Evolutionary conservation across 139 green algal genomes (phyloP), one percentile per base, ranked within the genome.

Genomic region (Chlamydomonas sphaeroides): DNA sequence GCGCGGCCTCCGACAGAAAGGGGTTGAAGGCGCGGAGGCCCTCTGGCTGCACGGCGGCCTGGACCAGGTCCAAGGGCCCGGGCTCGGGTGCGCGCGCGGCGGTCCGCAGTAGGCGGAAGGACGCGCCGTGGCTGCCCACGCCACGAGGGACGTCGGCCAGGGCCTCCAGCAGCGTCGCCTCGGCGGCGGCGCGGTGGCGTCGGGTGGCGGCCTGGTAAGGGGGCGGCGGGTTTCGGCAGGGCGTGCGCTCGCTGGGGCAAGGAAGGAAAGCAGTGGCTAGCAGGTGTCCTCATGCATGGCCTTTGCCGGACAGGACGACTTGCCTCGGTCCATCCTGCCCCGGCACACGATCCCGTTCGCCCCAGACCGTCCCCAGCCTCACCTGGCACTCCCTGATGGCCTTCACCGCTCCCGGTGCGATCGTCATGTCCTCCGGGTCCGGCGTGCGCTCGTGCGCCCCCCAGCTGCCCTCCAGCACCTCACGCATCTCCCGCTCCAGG

Each of bases 381-480:
- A 26, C 32, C 0, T 0, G 67, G 1, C 39, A 17, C 25, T 25
- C 78, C 41, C 15, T 10, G 21, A 4, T n/a, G 14, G 61, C 14
- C 21, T 21, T 3, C 1, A 66, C n/a, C 14, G 11, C n/a, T 6
- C 6, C 20, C 61, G 11, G 1, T 2, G 18, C 4, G 4, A 71
- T 4, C n/a, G n/a, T n/a, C n/a, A n/a, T n/a, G n/a, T n/a, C n/a
- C n/a, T n/a, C n/a, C n/a, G n/a, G n/a, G 7, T 5, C 35, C 1
- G 32, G 45, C n/a, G 26, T 57, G 26, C n/a, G 61, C 63, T 89
- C 80, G 76, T 89, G 65, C 3, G 14, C 56, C 33, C 49, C 23
- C 75, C 84, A 91, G 75, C 87, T 91, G 51, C 63, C 72, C 23
- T 38, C 14, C 79, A 89, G 79, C 78, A 89, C 87, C 25, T 30